Percentiles rank a stretch among this genome's conserved stretches.
Evolutionary conservation across 257 asterid species (phyloP).

Genomic region (Avicennia marina): DNA sequence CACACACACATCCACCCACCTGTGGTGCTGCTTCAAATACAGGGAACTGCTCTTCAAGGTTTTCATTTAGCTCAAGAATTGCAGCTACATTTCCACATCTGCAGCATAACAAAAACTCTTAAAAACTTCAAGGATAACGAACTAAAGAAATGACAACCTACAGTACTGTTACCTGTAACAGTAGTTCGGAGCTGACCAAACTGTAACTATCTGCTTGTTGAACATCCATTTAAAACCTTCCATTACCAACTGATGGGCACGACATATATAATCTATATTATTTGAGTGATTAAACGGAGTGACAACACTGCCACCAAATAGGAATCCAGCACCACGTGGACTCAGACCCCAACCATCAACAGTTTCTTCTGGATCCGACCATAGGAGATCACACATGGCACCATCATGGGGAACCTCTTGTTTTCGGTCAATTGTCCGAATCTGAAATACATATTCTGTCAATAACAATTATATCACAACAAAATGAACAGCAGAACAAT

Average conservation of each 20-base stretch:
- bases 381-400: slow-evolving; percentile 96
- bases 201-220: slow-evolving; percentile 84
- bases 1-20: slow-evolving; percentile 36
- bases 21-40: slow-evolving; percentile 96
- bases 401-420: slow-evolving; percentile 99
- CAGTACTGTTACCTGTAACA: slow-evolving; percentile 68
- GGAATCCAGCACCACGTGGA: slow-evolving; percentile 98
- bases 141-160: background rate
- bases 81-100: slow-evolving; percentile 99
- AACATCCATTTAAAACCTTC: slow-evolving; percentile 99
- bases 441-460: slow-evolving; percentile 45
- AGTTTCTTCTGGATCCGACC: slow-evolving; percentile 98
- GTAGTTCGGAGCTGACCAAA: slow-evolving; percentile 98
- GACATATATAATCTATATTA: slow-evolving; percentile 85
- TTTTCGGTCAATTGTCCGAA: slow-evolving; percentile 88
- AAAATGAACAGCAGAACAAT: background rate
- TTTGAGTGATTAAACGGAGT: slow-evolving; percentile 77
- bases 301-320: slow-evolving; percentile 92
- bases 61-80: slow-evolving; percentile 84
- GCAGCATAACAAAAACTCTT: slow-evolving; percentile 12
- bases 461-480: no score
- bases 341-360: slow-evolving; percentile 99
- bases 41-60: slow-evolving; percentile 70
- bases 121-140: background rate
- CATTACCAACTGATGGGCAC: slow-evolving; percentile 99